Conservation (phyloP, 495 filamentous ascomycete species). For the Aspergillus hancockii region DNA sequence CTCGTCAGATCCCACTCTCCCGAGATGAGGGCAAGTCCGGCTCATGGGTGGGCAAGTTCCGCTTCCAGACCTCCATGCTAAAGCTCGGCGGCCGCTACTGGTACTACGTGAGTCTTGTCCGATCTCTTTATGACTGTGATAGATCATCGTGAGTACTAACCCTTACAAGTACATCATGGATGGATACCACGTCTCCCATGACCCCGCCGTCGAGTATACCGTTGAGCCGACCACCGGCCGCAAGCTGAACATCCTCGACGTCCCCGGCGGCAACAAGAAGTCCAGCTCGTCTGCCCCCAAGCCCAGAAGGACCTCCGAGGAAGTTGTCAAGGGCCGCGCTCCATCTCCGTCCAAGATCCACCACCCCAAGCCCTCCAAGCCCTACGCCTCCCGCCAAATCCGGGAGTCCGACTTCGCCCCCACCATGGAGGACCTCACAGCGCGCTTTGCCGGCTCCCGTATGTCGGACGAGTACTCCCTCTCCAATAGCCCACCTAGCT, state of each 20-base stretch:
- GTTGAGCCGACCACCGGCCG: conserved; percentile 96
- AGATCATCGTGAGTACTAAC: conserved; percentile 17
- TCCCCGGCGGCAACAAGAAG: conserved; percentile 50
- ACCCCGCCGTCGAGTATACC: conserved; percentile 86
- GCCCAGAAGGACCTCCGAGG: conserved; percentile 42
- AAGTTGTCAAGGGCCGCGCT: conserved; percentile 82
- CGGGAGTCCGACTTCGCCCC: conserved; percentile 73
- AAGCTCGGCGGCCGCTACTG: conserved; percentile 90
- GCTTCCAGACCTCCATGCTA: conserved; percentile 83
- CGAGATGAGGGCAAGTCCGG: conserved; percentile 83
- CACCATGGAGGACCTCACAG: conserved; percentile 70
- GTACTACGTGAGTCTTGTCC: conserved; percentile 76
- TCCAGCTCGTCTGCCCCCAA: conserved; percentile 31
- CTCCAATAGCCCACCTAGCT: conserved; percentile 68
- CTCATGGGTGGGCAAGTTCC: conserved; percentile 92
- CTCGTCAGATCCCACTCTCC: conserved; percentile 86
- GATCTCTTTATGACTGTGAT: neutral
- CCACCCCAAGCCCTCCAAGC: conserved; percentile 84
- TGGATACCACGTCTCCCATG: conserved; percentile 97
- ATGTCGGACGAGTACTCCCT: conserved; percentile 69
- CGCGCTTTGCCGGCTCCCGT: conserved; percentile 69
- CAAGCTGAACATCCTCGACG: conserved; percentile 79
- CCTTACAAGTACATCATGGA: conserved; percentile 85
- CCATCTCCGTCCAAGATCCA: conserved; percentile 87
- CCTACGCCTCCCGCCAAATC: conserved; percentile 81